phyloP scores from a whole-genome alignment of 148 eudicot genomes.

The Cornus controversa region DNA sequence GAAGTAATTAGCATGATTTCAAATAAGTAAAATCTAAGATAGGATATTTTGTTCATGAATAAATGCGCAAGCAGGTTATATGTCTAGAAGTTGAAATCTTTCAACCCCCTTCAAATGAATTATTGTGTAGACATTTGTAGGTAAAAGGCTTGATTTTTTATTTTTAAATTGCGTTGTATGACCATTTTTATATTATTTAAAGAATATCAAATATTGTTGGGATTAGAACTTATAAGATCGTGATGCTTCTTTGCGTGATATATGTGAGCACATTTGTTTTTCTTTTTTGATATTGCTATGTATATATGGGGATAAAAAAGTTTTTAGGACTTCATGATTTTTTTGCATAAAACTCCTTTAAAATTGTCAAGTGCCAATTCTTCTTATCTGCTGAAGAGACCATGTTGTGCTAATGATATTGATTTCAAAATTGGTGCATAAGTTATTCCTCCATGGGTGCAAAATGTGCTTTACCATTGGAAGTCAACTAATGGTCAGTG shows the following conservation, averaged over 20 bases:
- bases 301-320: neutral
- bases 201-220: neutral
- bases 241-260: neutral
- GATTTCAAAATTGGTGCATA: neutral
- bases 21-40: neutral
- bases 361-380: slow-evolving; percentile 2
- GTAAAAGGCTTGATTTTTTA: neutral
- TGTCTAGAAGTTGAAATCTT: neutral
- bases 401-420: neutral
- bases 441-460: neutral
- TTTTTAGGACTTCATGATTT: neutral
- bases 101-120: neutral
- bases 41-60: neutral
- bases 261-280: neutral
- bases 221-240: neutral
- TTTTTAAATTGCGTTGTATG: neutral
- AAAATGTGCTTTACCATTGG: neutral
- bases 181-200: neutral
- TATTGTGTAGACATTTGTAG: neutral
- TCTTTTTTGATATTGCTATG: neutral
- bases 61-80: neutral
- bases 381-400: neutral
- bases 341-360: neutral
- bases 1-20: neutral
- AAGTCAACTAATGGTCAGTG: too few relatives aligned